Base-by-base conservation (phyloP, 2,329 filamentous ascomycete genomes). In the Fusarium protoensiforme region DNA sequence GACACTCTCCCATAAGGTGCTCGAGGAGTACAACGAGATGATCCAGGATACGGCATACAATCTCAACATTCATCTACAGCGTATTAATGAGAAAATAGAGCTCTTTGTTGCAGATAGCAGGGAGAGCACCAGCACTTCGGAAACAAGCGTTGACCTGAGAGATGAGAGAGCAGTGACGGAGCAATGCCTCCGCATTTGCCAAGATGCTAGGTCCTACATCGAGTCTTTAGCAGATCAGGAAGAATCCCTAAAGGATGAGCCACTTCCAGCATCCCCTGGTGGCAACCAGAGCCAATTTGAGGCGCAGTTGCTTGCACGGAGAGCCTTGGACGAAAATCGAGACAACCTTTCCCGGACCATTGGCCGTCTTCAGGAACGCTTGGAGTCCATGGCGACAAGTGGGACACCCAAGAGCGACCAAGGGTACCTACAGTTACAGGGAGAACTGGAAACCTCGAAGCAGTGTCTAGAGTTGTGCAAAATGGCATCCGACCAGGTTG, bases 381-480 rank as follows among this genome's bases (percentile, higher is more conserved):
- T 83, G 39, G 72, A 76, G 20, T 68, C 69, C 35, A 53, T 81
- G 46, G 33, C 76, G 20, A 39, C 71, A 27, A 74, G 77, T 61
- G 71, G 72, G 29, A 72, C 69, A n/a, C 64, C 73, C 61, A 65
- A 64, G 18, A 56, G 54, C 36, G 77, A 78, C 39, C 64, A 63
- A 9, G 77, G 81, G 71, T 78, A 74, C 71, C 57, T 72, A 38
- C 76, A 75, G 22, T 74, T 84, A 67, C 74, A 81, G 65, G 72
- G 80, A 73, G 81, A 84, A 41, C 77, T 83, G 46, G 53, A 80
- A 54, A 75, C 76, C 35, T 81, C 77, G 20, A 83, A 79, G 63
- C 77, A 84, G 65, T 84, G 80, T 66, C 67, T 84, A 53, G 82
- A 84, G 61, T 72, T 84, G 24, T 84, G 81, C 76, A 82, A 83